phyloP scores from a whole-genome alignment of 176 grass and related monocot species.

The Zoysia japonica region DNA sequence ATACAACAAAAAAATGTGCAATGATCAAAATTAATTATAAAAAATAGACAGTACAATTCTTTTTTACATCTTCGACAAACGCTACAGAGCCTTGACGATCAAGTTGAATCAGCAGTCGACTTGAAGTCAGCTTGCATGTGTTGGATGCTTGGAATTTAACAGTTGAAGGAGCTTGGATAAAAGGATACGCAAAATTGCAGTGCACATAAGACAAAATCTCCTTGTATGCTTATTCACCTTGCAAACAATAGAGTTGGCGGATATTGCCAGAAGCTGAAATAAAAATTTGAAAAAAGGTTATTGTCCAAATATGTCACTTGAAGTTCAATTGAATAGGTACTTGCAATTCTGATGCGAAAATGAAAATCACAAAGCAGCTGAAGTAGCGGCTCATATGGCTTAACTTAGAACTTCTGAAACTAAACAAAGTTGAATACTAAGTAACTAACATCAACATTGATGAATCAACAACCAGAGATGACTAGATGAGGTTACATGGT shows the following conservation, averaged over 20 bases:
- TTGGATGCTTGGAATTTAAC: background rate
- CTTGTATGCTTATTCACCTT: constrained; percentile 46
- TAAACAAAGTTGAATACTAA: background rate
- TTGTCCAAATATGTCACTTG: constrained; percentile 4
- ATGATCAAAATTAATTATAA: constrained; percentile 38
- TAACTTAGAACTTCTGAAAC: background rate
- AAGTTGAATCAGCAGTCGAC: constrained; percentile 9
- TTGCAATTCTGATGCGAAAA: background rate
- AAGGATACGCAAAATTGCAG: constrained; percentile 36
- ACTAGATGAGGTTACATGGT: constrained; percentile 2
- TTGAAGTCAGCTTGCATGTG: constrained; percentile 22
- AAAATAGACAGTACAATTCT: background rate
- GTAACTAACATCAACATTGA: background rate
- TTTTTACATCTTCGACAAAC: constrained; percentile 29
- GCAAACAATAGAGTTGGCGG: constrained; percentile 73
- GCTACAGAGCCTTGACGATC: background rate
- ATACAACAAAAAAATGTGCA: constrained; percentile 17
- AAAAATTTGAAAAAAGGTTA: background rate
- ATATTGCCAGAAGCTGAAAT: constrained; percentile 89
- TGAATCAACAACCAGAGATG: too few relatives aligned
- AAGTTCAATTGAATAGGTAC: background rate
- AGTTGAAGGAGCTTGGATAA: background rate
- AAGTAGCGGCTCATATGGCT: background rate
- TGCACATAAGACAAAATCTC: background rate
- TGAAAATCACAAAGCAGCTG: background rate